Percentiles rank a stretch among this genome's conserved stretches.
Evolutionary conservation across 2,329 filamentous ascomycete species (phyloP).

Genomic region (Zasmidium citrigriseum): DNA sequence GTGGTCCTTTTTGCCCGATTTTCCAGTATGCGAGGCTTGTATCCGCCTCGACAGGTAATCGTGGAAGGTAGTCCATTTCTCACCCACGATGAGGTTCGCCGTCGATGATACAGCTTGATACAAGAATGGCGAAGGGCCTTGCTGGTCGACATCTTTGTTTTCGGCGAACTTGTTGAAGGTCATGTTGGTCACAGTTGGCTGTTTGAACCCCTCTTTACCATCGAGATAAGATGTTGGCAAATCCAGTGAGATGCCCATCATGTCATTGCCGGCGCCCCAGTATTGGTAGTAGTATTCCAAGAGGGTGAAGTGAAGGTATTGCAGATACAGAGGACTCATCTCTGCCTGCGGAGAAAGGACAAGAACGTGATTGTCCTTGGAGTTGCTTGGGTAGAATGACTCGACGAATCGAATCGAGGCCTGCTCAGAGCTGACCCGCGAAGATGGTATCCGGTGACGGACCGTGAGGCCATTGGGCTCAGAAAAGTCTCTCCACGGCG

Average conservation of each 20-base stretch:
- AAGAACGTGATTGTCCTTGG: conserved; percentile 71
- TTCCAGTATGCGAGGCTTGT: conserved; percentile 29
- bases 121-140: conserved; percentile 63
- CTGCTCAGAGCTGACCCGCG: conserved; percentile 65
- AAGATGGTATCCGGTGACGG: conserved; percentile 69
- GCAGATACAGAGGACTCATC: conserved; percentile 77
- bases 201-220: conserved; percentile 57
- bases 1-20: conserved; percentile 26
- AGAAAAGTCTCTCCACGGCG: conserved; percentile 55
- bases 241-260: conserved; percentile 81
- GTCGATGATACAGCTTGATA: conserved; percentile 86
- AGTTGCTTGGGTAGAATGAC: conserved; percentile 77
- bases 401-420: conserved; percentile 77
- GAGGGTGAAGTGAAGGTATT: conserved; percentile 78
- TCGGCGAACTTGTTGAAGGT: conserved; percentile 24
- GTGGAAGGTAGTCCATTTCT: conserved; percentile 85
- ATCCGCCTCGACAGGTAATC: conserved; percentile 69
- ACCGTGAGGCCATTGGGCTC: conserved; percentile 59
- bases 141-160: conserved; percentile 31
- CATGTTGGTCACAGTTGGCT: conserved; percentile 46
- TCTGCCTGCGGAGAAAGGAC: conserved; percentile 80
- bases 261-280: conserved; percentile 46
- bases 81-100: conserved; percentile 78
- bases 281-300: conserved; percentile 76
- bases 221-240: conserved; percentile 67